These are phyloP conservation scores for Penicillium griseofulvum DNA, from an alignment of 2,329 filamentous ascomycete genomes.

Conservation along the genomic window DNA sequence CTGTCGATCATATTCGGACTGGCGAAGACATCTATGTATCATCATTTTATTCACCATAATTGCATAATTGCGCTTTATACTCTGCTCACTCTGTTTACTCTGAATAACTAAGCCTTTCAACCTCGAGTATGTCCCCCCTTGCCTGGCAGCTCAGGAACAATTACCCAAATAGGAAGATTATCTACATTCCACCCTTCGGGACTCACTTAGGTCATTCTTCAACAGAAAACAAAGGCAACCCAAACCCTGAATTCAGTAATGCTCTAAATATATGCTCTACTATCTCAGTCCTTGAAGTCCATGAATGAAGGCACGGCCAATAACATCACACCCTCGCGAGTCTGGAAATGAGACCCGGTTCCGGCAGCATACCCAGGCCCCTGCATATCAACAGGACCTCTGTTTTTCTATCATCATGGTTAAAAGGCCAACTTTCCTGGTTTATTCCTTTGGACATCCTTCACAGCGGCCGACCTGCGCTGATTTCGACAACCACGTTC, in stretches of 20 bases:
- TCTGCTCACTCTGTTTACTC: not conserved
- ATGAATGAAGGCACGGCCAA: conserved; percentile 13
- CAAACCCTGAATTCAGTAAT: not conserved
- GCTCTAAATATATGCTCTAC: not conserved
- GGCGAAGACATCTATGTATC: no score
- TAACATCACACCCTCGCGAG: conserved; percentile 10
- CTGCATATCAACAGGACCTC: conserved; percentile 15
- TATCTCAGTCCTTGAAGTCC: not conserved
- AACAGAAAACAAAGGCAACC: not conserved
- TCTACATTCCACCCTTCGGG: conserved; percentile 14
- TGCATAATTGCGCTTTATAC: no score
- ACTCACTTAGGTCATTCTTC: conserved; percentile 14
- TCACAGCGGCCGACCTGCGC: conserved; percentile 16
- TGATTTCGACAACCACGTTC: conserved; percentile 14
- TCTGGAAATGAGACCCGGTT: not conserved
- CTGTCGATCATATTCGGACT: no score
- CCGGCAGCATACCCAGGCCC: conserved; percentile 15
- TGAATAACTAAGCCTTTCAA: not conserved
- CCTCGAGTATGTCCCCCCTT: conserved; percentile 19
- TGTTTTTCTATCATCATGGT: conserved; percentile 1
- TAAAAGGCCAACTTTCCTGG: conserved; percentile 15
- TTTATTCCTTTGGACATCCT: not conserved
- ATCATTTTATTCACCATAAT: no score
- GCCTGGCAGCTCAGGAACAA: conserved; percentile 1
- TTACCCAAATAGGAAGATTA: not conserved